Evolutionary conservation across 345 rosid species (phyloP).

Genomic region (Sisymbrium irio): DNA sequence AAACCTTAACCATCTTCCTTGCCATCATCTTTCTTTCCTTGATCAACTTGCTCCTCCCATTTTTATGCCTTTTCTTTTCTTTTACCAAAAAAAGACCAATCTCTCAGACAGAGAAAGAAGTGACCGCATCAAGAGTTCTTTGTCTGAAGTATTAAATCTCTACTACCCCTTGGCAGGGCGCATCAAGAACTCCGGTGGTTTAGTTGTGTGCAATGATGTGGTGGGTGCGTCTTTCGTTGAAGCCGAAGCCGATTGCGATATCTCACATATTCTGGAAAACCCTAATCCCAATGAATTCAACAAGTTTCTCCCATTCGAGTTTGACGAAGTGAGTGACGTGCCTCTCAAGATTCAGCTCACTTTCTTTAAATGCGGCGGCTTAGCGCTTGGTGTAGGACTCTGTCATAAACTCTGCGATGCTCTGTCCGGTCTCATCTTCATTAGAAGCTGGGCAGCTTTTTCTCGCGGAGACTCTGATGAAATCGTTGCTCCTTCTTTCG

Average conservation of each 20-base stretch:
- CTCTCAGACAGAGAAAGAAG: neutral
- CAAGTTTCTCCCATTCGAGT: conserved; percentile 24
- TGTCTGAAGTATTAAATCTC: conserved; percentile 20
- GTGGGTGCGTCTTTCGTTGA: conserved; percentile 21
- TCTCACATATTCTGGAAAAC: conserved; percentile 15
- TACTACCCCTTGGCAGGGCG: conserved; percentile 30
- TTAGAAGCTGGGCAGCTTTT: conserved; percentile 14
- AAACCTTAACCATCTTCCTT: conserved; percentile 19
- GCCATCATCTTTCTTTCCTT: conserved; percentile 33
- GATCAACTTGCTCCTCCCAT: conserved; percentile 38
- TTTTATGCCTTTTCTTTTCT: conserved; percentile 23
- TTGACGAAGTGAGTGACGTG: conserved; percentile 23
- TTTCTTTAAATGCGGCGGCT: conserved; percentile 11
- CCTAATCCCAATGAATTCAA: conserved; percentile 20
- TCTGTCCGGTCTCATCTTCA: neutral
- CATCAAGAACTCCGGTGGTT: neutral
- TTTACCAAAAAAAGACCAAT: conserved; percentile 7
- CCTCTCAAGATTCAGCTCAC: conserved; percentile 25
- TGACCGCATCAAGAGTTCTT: conserved; percentile 20
- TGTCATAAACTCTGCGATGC: conserved; percentile 24
- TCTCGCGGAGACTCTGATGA: conserved; percentile 3
- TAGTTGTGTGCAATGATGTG: conserved; percentile 20
- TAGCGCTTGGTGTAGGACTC: conserved; percentile 20
- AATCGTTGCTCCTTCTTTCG: conserved; percentile 31
- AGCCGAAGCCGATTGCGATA: conserved; percentile 2